Base-by-base conservation (phyloP, 208 protist genomes). In the Willaertia magna region DNA sequence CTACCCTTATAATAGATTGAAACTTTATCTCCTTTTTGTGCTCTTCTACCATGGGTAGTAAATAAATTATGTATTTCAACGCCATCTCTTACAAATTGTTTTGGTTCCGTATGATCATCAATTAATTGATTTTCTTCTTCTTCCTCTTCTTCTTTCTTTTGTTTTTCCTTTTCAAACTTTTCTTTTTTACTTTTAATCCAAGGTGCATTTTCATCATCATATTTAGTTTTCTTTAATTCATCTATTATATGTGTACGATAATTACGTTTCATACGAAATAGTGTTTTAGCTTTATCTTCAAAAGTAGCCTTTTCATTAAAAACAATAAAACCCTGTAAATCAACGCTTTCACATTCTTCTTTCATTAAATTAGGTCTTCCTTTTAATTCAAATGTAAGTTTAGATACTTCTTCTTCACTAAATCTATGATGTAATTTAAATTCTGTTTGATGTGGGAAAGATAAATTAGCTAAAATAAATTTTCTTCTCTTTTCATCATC, bases 401-500 rank as follows among this genome's bases (percentile, higher is more conserved):
- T 83, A 26, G 9, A 4, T n/a, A 83, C 40, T 83, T 83, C 34
- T 42, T 83, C 78, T 26, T 9, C 47, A 42, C 20, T 18, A 52
- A 83, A 83, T 14, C 18, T 34, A 20, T 51, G 44, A 43, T 83
- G 4, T 30, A 83, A 42, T 26, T 39, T 22, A 12, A 42, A 26
- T 42, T 51, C 46, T n/a, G 22, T 42, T 40, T 7, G 22, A 4
- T 14, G 11, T 48, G 42, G 22, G 22, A 39, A 6, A 55, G 78
- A 55, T 3, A 55, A 55, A 22, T 18, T 55, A 14, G 44, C 78
- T 9, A 83, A 49, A 0, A 83, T 46, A 83, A 83, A 83, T 26
- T 83, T 83, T 83, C n/a, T 83, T 83, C 78, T 83, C 26, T 83
- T 51, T 40, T 51, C 46, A 44, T 49, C 46, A 83, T 83, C 78